Base-by-base conservation (phyloP, 192 early-diverging fungal genomes). In the Phycomyces nitens region DNA sequence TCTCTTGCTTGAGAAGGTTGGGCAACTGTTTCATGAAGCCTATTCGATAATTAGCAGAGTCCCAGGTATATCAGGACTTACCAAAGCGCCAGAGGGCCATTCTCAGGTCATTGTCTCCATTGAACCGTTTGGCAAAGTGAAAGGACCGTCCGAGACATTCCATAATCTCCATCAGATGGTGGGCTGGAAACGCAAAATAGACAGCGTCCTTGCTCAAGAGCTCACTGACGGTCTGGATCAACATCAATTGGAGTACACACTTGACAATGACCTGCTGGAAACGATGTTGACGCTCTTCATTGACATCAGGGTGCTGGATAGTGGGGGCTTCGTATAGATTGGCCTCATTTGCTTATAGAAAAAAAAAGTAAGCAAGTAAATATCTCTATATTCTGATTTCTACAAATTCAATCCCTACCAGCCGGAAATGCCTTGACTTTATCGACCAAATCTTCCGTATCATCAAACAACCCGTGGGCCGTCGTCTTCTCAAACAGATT, bases 1-100 rank as follows among this genome's bases (percentile, higher is more conserved):
- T 92, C 74, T 97, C 95, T 70, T 95, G 94, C 65, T 93, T 95
- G 23, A 96, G 81, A 47, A 97, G 63, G 58, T 95, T 95, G 18
- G 95, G 95, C 62, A 95, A 68, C 43, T 93, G 92, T 18, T 91
- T 86, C 83, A 95, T 94, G 24, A 92, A 91, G 12, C 94, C 92
- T 74, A 43, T n/a, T n/a, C 18, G 20, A 40, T 40, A 72, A 52
- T 53, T 40, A 5, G 10, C 47, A 21, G 20, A 15, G 43, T 52
- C n/a, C n/a, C n/a, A n/a, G n/a, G n/a, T n/a, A n/a, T n/a, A n/a
- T n/a, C n/a, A n/a, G n/a, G n/a, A n/a, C n/a, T 56, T 70, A 81
- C 76, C 77, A 40, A 84, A 83, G 71, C 75, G 86, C 80, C 70
- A 91, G 68, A 97, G 80, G 16, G 90, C 88, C 51, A 90, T 81